A percentile compares a stretch with the other conserved stretches of the same genome.
These are phyloP conservation scores for Kodamaea fungicola DNA, from an alignment of 1,139 yeast species.

Conservation along the genomic window DNA sequence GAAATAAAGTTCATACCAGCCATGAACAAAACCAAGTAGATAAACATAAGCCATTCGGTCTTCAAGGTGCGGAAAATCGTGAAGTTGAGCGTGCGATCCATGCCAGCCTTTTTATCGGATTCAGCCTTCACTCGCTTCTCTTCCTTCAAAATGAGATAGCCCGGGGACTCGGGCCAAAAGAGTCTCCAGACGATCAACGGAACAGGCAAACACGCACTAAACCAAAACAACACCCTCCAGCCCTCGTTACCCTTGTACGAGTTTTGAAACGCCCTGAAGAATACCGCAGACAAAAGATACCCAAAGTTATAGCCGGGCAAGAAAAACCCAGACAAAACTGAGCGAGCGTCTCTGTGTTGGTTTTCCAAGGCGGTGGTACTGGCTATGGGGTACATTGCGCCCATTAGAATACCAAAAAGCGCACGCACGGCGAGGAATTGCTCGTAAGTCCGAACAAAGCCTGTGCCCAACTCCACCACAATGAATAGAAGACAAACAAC, in stretches of 20 bases:
- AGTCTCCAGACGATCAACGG: conserved; percentile 54
- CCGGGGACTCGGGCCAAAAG: conserved; percentile 33
- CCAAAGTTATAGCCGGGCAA: conserved; percentile 79
- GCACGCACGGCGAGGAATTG: conserved; percentile 73
- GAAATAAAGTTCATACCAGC: conserved; percentile 51
- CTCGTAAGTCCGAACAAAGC: conserved; percentile 60
- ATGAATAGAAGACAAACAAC: conserved; percentile 50
- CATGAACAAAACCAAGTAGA: conserved; percentile 44
- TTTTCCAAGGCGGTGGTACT: conserved; percentile 68
- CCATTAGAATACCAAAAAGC: conserved; percentile 65
- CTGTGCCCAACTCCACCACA: conserved; percentile 66
- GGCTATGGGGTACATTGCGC: conserved; percentile 68
- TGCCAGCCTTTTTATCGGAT: neutral
- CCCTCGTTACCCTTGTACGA: conserved; percentile 39
- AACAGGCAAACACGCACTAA: conserved; percentile 68
- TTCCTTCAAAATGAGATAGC: conserved; percentile 9
- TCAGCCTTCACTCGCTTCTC: neutral
- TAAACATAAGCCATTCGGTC: conserved; percentile 43
- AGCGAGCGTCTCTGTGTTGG: conserved; percentile 60
- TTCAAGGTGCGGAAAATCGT: conserved; percentile 16
- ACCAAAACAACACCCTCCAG: conserved; percentile 83
- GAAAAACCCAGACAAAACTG: conserved; percentile 62
- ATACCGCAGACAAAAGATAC: conserved; percentile 59
- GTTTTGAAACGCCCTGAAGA: conserved; percentile 58
- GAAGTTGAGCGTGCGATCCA: neutral